Conservation (phyloP, 2,329 filamentous ascomycete species). For the Cytospora mali region DNA sequence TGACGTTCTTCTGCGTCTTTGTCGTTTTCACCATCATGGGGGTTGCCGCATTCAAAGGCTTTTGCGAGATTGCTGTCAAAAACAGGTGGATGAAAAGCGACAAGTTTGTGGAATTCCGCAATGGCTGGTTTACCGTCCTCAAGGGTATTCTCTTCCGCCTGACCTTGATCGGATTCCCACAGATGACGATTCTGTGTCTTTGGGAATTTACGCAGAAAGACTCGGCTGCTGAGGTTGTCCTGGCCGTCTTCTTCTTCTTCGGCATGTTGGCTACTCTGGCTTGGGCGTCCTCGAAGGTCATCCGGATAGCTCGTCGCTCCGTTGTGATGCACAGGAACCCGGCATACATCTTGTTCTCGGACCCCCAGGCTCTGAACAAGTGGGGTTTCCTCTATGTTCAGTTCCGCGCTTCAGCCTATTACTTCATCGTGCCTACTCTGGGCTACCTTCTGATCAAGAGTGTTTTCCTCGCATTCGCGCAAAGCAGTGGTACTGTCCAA, state of each 20-base stretch:
- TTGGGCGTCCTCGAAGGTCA: conserved; percentile 90
- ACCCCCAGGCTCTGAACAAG: conserved; percentile 92
- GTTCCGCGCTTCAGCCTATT: conserved; percentile 93
- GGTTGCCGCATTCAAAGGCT: conserved; percentile 78
- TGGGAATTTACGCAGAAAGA: conserved; percentile 91
- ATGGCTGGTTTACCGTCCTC: conserved; percentile 88
- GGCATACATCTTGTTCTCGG: conserved; percentile 94
- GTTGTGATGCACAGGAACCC: conserved; percentile 93
- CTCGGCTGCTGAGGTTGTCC: conserved; percentile 81
- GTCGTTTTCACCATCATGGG: conserved; percentile 72
- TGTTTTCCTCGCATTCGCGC: conserved; percentile 83
- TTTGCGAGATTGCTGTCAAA: conserved; percentile 76
- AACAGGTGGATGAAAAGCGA: conserved; percentile 78
- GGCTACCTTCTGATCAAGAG: conserved; percentile 82
- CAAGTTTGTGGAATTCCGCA: conserved; percentile 90
- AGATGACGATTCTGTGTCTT: conserved; percentile 85
- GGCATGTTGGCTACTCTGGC: conserved; percentile 75
- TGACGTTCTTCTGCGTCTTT: conserved; percentile 87
- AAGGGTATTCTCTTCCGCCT: conserved; percentile 94
- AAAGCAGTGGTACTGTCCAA: conserved; percentile 71
- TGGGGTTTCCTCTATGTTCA: conserved; percentile 98
- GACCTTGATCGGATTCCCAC: conserved; percentile 86
- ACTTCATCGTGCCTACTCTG: conserved; percentile 83
- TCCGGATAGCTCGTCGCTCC: conserved; percentile 84
- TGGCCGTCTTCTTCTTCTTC: conserved; percentile 87